These are phyloP conservation scores for Podaxis rugospora DNA, from an alignment of 768 basidiomycete species.

Conservation along the genomic window DNA sequence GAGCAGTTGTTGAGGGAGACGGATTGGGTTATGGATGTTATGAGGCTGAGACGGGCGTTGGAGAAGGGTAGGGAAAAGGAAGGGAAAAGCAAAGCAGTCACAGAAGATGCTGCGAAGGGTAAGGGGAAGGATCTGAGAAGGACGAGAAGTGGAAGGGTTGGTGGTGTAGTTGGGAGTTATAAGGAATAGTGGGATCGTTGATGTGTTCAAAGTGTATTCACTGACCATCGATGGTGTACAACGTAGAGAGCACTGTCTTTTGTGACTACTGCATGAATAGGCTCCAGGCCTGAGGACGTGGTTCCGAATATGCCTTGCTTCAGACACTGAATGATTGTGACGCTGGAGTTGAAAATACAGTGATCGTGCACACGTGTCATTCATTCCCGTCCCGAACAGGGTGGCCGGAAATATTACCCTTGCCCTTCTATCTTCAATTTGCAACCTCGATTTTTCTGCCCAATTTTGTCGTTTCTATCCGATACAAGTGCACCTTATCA, in stretches of 20 bases:
- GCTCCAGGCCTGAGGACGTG: no score
- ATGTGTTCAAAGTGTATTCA: not conserved
- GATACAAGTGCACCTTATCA: no score
- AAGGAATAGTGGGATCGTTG: not conserved
- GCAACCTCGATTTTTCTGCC: not conserved
- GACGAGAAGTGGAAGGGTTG: slow-evolving; percentile 9
- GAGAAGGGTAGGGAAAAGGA: slow-evolving; percentile 12
- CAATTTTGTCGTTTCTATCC: not conserved
- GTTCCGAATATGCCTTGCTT: not conserved
- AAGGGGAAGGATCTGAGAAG: slow-evolving; percentile 10
- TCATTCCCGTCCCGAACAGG: not conserved
- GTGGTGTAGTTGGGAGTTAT: slow-evolving; percentile 9
- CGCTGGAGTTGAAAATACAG: not conserved
- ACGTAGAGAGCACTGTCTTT: not conserved
- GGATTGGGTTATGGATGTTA: slow-evolving; percentile 69
- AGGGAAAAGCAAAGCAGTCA: slow-evolving; percentile 3
- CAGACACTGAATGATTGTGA: not conserved
- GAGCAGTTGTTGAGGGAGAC: slow-evolving; percentile 42
- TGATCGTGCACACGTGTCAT: slow-evolving; percentile 2
- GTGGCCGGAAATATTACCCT: not conserved
- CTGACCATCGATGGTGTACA: not conserved
- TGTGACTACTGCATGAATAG: no score
- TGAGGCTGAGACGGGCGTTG: slow-evolving; percentile 34
- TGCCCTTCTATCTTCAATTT: not conserved
- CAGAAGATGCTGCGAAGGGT: not conserved